Evolutionary conservation across 768 basidiomycete genomes (phyloP).

Genomic region (Lentinula sp.): DNA sequence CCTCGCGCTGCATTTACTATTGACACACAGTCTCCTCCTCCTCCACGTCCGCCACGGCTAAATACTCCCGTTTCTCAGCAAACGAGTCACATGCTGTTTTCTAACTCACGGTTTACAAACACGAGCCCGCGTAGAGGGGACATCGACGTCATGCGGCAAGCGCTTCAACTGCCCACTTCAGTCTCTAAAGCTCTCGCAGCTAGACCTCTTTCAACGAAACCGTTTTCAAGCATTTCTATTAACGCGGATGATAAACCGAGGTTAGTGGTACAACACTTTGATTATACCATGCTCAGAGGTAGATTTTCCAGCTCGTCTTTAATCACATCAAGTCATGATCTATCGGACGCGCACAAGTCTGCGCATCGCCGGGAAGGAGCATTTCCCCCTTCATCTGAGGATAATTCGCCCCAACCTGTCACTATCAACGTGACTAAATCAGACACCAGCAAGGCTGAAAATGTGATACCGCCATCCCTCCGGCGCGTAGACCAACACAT

Average conservation of each 20-base stretch:
- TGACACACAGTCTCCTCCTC: slow-evolving; percentile 36
- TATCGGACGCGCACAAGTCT: slow-evolving; percentile 6
- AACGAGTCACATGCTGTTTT: slow-evolving; percentile 15
- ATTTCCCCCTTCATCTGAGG: slow-evolving; percentile 42
- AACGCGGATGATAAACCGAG: neutral
- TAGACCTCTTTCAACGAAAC: slow-evolving; percentile 8
- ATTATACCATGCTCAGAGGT: neutral
- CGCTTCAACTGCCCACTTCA: slow-evolving; percentile 51
- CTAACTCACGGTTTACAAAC: neutral
- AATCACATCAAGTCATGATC: neutral
- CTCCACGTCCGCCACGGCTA: slow-evolving; percentile 59
- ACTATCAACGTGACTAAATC: neutral
- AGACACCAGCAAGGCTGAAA: neutral
- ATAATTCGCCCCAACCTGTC: neutral
- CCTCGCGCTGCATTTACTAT: slow-evolving; percentile 51
- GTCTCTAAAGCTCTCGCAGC: slow-evolving; percentile 41
- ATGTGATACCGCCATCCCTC: slow-evolving; percentile 2
- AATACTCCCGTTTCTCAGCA: slow-evolving; percentile 37
- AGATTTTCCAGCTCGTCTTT: neutral
- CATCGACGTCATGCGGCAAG: slow-evolving; percentile 52
- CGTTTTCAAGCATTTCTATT: neutral
- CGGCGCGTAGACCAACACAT: neutral
- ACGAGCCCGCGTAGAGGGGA: slow-evolving; percentile 33
- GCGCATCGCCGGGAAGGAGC: slow-evolving; percentile 59
- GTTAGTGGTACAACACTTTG: neutral